Evolutionary conservation across 2,329 filamentous ascomycete genomes (phyloP), one percentile per base, ranked within the genome.

Genomic region (Sordariomycetes sp.): DNA sequence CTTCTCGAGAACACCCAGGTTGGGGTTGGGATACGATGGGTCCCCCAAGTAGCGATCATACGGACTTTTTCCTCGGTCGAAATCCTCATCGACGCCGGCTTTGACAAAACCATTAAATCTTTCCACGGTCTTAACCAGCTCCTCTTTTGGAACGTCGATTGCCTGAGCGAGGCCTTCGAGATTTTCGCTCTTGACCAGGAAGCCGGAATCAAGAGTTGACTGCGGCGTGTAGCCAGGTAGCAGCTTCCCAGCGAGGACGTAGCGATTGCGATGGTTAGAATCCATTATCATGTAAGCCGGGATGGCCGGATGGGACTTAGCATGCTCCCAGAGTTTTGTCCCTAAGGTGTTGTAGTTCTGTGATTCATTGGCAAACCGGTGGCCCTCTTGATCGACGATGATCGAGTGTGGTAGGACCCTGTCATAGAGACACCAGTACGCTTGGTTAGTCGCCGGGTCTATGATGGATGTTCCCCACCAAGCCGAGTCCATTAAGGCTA

Each of bases 291-390:
- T 29, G 37, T 41, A 58, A 3, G 51, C 42, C 3, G 53, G 55
- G 17, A 55, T 49, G 8, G 52, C 42, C 5, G 39, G 29, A 5
- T 42, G 40, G 6, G 33, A 36, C 28, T 40, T 37, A 34, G 39
- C 34, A 36, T 36, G 23, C 38, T 45, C 27, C 25, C 41, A 55
- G 12, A 48, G 42, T 4, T 41, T 36, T 8, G 44, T 43, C 1
- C 49, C 54, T 6, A 45, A 40, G 29, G 47, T 43, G 4, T 43
- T 49, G 37, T 61, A 59, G 17, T 42, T 39, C 32, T 49, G 42
- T 1, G 55, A 40, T 44, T 61, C 57, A 39, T 58, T 57, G 32
- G 49, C 40, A 41, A 59, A 60, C 9, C 57, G 46, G 25, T 45
- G 31, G 8, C 53, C 56, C 9, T 37, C 29, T 9, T 40, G 34